Evolutionary conservation across 2,329 filamentous ascomycete genomes (phyloP), one percentile per base, ranked within the genome.

Genomic region (Sporothrix protearum): DNA sequence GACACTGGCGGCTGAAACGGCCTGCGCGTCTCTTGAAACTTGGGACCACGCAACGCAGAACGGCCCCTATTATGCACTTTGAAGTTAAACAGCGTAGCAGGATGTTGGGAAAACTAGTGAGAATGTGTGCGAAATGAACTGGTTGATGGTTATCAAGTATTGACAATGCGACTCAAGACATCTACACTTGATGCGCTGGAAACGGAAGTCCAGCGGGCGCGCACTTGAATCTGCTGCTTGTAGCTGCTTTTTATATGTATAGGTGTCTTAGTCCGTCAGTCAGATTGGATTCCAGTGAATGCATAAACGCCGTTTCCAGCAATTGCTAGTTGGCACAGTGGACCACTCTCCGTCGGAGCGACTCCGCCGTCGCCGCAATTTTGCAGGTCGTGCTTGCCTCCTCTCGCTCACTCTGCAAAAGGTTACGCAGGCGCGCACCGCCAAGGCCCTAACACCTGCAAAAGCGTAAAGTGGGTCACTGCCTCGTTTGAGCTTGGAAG

Each of bases 21-120:
- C 63, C 67, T 55, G 55, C 66, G 55, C 55, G 55, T 69, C 66
- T 72, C 66, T 69, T 72, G 71, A 72, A 72, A 72, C 66, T 30
- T 22, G 53, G 51, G 30, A 39, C 30, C 10, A 45, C 49, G 63
- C 47, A 57, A 47, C 61, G 25, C 47, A 71, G 22, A 47, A 25
- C 22, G 59, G 59, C 49, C 61, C 57, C 28, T 70, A 42, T 70
- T 64, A 70, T 69, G 68, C 68, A 30, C 4, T 22, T 16, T 28
- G 5, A 14, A 14, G 59, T 64, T n/a, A 64, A 36, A 64, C 33
- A 36, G 33, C n/a, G 36, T 10, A 19, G 59, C 9, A 7, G n/a
- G 25, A n/a, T 9, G 22, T 42, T 42, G 57, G 22, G 36, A 28
- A 5, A 36, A 45, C 12, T 63, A 36, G 55, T 33, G 16, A 36